Percentiles rank a stretch among this genome's conserved stretches.
Conservation (phyloP, 2,329 filamentous ascomycete species). For the Colletotrichum eleusines region DNA sequence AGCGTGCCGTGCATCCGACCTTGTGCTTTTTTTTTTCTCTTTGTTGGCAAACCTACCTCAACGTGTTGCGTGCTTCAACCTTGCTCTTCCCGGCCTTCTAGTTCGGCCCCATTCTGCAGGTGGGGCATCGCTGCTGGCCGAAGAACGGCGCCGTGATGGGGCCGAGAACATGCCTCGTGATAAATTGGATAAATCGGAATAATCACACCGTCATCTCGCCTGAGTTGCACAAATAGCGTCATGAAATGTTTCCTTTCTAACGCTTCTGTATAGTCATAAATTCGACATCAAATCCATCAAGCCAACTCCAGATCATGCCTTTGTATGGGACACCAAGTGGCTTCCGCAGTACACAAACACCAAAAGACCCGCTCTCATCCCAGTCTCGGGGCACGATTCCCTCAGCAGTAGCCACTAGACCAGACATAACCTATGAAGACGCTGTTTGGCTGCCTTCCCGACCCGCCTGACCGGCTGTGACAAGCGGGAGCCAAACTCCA, state of each 20-base stretch:
- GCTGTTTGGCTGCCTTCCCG: conserved; percentile 11
- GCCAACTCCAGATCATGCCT: conserved; percentile 10
- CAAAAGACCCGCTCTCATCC: conserved; percentile 12
- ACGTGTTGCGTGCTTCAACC: neutral
- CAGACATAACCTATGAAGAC: conserved; percentile 7
- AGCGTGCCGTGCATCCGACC: too few relatives aligned
- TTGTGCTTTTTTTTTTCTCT: neutral
- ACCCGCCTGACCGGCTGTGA: conserved; percentile 33
- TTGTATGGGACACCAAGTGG: conserved; percentile 4
- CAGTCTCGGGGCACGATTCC: conserved; percentile 18
- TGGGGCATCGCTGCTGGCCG: conserved; percentile 13
- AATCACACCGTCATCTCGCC: neutral
- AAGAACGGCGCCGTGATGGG: conserved; percentile 25
- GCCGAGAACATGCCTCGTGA: conserved; percentile 16
- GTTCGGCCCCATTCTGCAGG: conserved; percentile 18
- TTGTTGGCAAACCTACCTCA: neutral
- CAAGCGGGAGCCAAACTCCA: conserved; percentile 29
- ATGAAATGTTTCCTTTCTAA: neutral
- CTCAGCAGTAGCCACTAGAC: neutral
- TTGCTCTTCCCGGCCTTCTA: neutral
- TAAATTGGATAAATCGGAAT: neutral
- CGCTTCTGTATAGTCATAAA: neutral
- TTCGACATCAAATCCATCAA: neutral
- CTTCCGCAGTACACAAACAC: neutral
- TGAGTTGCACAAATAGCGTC: neutral